A percentile compares a stretch with the other conserved stretches of the same genome.
Evolutionary conservation across 1,284 basidiomycete species (phyloP).

Genomic region (Lignosus rhinocerotis): DNA sequence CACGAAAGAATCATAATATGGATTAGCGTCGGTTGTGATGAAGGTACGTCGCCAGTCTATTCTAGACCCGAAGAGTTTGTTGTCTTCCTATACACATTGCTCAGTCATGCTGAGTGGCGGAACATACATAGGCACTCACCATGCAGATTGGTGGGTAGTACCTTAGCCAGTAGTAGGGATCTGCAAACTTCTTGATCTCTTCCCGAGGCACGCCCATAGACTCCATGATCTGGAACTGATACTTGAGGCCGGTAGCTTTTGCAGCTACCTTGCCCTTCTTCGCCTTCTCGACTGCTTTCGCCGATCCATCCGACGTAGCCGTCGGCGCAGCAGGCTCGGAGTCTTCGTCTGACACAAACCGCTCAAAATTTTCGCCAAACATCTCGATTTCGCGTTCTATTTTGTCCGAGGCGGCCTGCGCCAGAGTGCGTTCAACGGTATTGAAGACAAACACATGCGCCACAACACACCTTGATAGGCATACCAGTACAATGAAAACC

Average conservation of each 20-base stretch:
- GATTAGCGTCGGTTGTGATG: slow-evolving; percentile 94
- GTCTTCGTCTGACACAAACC: slow-evolving; percentile 57
- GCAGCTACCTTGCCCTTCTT: slow-evolving; percentile 97
- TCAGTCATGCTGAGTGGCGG: slow-evolving; percentile 1
- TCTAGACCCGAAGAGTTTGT: slow-evolving; percentile 86
- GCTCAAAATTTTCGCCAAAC: slow-evolving; percentile 90
- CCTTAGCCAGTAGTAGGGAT: slow-evolving; percentile 89
- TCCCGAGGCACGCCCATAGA: slow-evolving; percentile 85
- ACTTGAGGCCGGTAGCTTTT: slow-evolving; percentile 92
- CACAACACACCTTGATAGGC: slow-evolving; percentile 88
- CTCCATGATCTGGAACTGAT: slow-evolving; percentile 99
- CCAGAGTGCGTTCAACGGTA: slow-evolving; percentile 1
- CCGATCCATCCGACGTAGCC: slow-evolving; percentile 34
- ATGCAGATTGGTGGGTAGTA: slow-evolving; percentile 97
- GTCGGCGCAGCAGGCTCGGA: slow-evolving; percentile 36
- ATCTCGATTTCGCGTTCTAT: slow-evolving; percentile 96
- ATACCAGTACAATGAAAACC: slow-evolving; percentile 97
- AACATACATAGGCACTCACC: slow-evolving; percentile 42
- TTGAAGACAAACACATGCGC: neutral
- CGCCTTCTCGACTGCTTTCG: slow-evolving; percentile 70
- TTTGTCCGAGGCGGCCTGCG: slow-evolving; percentile 92
- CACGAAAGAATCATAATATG: slow-evolving; percentile 97
- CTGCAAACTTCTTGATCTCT: slow-evolving; percentile 96
- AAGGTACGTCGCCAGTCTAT: slow-evolving; percentile 98
- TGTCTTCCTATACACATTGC: slow-evolving; percentile 60